These are phyloP conservation scores for Hirschioporus abietinus DNA, from an alignment of 768 basidiomycete genomes.

Conservation along the genomic window DNA sequence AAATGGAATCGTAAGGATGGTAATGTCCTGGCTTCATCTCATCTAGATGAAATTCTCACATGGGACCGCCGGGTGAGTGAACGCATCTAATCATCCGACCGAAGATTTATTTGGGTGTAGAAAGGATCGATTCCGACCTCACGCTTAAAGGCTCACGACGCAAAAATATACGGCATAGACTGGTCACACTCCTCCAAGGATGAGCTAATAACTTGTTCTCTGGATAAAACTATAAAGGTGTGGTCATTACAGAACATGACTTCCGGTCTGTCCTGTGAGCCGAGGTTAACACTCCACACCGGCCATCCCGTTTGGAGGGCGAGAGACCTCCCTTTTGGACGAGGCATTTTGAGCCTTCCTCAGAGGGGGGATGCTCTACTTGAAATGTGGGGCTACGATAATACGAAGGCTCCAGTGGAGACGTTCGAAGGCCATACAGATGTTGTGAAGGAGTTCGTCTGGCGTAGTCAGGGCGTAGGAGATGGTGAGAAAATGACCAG, in stretches of 20 bases:
- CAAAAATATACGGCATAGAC: constrained; percentile 96
- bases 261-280: constrained; percentile 23
- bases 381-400: constrained; percentile 68
- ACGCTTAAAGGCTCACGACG: constrained; percentile 73
- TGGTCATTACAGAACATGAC: constrained; percentile 53
- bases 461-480: constrained; percentile 57
- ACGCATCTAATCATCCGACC: background rate
- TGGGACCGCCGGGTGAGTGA: constrained; percentile 87
- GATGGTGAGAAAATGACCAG: constrained; percentile 39
- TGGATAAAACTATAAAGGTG: constrained; percentile 90
- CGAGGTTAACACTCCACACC: constrained; percentile 56
- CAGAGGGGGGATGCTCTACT: constrained; percentile 81
- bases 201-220: constrained; percentile 89
- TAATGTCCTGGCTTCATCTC: constrained; percentile 85
- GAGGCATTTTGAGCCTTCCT: constrained; percentile 80
- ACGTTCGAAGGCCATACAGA: constrained; percentile 85
- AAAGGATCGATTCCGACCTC: constrained; percentile 84
- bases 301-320: constrained; percentile 94
- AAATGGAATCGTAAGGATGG: constrained; percentile 93
- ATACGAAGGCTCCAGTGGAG: constrained; percentile 51
- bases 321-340: constrained; percentile 85
- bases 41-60: constrained; percentile 79
- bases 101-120: constrained; percentile 29
- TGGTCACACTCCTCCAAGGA: constrained; percentile 77
- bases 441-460: constrained; percentile 97